phyloP scores from a whole-genome alignment of 352 stramenopile genomes.

The Globisporangium polare region DNA sequence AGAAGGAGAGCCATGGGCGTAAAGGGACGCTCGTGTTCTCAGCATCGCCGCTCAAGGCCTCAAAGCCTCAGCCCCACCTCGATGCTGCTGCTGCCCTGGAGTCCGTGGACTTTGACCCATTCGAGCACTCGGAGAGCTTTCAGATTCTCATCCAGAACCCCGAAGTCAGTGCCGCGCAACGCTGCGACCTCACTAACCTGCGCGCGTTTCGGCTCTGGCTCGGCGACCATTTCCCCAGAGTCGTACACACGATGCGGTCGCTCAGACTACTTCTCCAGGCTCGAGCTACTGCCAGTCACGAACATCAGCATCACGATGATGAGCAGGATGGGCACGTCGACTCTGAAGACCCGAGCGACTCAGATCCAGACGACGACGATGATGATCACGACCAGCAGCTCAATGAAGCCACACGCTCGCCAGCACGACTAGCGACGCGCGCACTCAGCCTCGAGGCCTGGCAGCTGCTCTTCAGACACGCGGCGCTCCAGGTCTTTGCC shows the following conservation, averaged over 20 bases:
- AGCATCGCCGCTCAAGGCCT: background rate
- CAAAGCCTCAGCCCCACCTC: background rate
- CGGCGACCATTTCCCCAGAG: background rate
- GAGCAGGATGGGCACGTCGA: background rate
- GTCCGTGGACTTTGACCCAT: slow-evolving; percentile 1
- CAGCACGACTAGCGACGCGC: background rate
- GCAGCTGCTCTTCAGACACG: slow-evolving; percentile 17
- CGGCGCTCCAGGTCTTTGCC: slow-evolving; percentile 15
- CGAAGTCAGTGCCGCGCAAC: background rate
- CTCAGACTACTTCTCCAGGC: background rate
- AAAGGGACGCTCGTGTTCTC: background rate
- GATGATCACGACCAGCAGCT: background rate
- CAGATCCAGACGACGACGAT: background rate
- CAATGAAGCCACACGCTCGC: background rate
- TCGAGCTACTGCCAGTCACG: background rate
- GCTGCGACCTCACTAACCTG: background rate
- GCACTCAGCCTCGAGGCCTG: slow-evolving; percentile 6
- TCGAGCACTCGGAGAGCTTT: slow-evolving; percentile 3
- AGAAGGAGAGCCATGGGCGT: background rate
- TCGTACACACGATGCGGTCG: background rate
- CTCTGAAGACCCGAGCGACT: background rate
- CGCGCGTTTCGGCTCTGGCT: background rate
- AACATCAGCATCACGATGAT: background rate
- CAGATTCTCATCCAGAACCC: background rate
- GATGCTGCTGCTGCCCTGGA: background rate